A percentile compares a stretch with the other conserved stretches of the same genome.
Conservation (phyloP, 495 filamentous ascomycete genomes). For the Gamarada debralockiae region DNA sequence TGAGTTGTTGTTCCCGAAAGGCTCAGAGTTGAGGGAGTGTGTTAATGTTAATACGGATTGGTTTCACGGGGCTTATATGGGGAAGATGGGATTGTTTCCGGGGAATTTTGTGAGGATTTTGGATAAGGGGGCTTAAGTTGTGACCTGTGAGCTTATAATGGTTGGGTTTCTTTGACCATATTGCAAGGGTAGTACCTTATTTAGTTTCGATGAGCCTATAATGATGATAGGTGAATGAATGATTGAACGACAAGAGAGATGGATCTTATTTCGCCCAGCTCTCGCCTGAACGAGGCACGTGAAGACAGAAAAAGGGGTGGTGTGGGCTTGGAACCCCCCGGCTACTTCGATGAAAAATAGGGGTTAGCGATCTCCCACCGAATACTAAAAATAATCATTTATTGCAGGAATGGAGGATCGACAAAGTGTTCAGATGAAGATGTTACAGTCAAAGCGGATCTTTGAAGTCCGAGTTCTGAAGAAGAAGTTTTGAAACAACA, state of each 20-base stretch:
- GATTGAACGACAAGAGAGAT: neutral
- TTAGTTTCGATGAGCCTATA: neutral
- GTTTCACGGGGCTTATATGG: slow-evolving; percentile 78
- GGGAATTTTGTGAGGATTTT: slow-evolving; percentile 58
- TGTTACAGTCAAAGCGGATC: too few species aligned
- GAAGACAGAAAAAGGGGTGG: too few species aligned
- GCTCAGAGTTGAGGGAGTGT: slow-evolving; percentile 75
- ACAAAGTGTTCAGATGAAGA: too few species aligned
- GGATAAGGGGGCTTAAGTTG: slow-evolving; percentile 17
- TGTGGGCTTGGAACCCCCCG: too few species aligned
- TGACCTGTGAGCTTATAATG: neutral
- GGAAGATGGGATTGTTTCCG: slow-evolving; percentile 70
- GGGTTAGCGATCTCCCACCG: too few species aligned
- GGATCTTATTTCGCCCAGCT: too few species aligned
- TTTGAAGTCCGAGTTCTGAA: too few species aligned
- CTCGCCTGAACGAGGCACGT: too few species aligned
- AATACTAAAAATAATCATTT: too few species aligned
- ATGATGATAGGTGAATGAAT: neutral
- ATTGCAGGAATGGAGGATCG: too few species aligned
- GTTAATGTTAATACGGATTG: slow-evolving; percentile 85
- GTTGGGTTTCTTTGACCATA: neutral
- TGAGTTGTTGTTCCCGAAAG: slow-evolving; percentile 78
- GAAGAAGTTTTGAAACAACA: too few species aligned
- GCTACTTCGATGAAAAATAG: too few species aligned
- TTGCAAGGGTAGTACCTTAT: neutral